These are phyloP conservation scores for Lecanosticta acicola DNA, from an alignment of 2,329 filamentous ascomycete genomes.

Conservation along the genomic window DNA sequence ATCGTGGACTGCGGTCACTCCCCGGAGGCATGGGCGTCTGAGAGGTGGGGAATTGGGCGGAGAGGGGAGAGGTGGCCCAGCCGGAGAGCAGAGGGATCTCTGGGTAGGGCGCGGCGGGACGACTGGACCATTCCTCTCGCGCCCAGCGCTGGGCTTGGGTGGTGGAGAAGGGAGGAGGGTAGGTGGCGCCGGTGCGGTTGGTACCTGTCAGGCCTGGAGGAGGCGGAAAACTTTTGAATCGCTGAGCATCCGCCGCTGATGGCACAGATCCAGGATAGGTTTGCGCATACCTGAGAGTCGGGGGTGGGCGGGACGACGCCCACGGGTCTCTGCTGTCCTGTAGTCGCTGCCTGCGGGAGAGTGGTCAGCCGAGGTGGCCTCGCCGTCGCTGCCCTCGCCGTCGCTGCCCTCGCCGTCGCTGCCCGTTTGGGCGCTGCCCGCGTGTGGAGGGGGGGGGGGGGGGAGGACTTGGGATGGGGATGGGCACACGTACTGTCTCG, in stretches of 20 bases:
- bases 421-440: not conserved
- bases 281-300: constrained; percentile 26
- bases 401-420: constrained; percentile 6
- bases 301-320: constrained; percentile 22
- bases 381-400: constrained; percentile 1
- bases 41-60: constrained; percentile 21
- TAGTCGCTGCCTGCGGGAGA: constrained; percentile 23
- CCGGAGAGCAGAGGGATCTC: constrained; percentile 21
- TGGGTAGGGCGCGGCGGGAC: constrained; percentile 22
- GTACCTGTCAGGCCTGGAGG: constrained; percentile 21
- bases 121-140: constrained; percentile 26
- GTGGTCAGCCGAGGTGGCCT: constrained; percentile 10
- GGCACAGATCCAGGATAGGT: constrained; percentile 18
- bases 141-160: constrained; percentile 26
- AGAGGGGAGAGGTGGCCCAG: constrained; percentile 27
- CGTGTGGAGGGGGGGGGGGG: too few relatives aligned
- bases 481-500: constrained; percentile 17
- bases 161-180: constrained; percentile 19
- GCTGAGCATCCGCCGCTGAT: constrained; percentile 18
- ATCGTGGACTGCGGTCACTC: constrained; percentile 20
- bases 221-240: constrained; percentile 24
- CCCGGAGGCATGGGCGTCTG: constrained; percentile 22
- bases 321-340: constrained; percentile 26
- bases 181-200: constrained; percentile 18
- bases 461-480: not conserved